Evolutionary conservation across 768 basidiomycete genomes (phyloP), one percentile per base, ranked within the genome.

Genomic region (Mycena vulgaris): DNA sequence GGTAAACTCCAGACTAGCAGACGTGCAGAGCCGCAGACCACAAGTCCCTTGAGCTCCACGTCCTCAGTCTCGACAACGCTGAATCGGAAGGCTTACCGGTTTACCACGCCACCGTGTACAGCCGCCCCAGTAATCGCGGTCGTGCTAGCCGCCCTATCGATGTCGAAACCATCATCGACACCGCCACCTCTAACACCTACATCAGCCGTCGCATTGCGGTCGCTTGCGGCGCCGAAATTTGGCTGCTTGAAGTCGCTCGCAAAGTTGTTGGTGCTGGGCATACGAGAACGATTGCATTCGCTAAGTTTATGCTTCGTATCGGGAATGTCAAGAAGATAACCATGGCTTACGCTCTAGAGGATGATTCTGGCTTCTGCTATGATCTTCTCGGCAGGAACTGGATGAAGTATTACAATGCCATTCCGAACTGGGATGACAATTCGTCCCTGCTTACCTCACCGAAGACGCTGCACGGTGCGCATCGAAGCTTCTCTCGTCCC

Each of bases 161-260:
- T 7, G 71, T 69, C 35, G 33, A 68, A 5, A 65, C 30, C 11
- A 72, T 72, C 40, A 45, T 63, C n/a, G 61, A 72, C 63, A 72
- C 71, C n/a, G 63, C 67, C 30, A 66, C 71, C 42, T 16, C 48
- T 0, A 67, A 72, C 27, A 59, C 68, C 37, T 72, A 60, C 42
- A 56, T 71, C 42, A 42, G 21, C 25, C 17, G 49, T 8, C 28
- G 40, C 33, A 60, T 72, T 23, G 63, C 48, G 4, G 14, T 33
- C 0, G 31, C 13, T 5, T 51, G 51, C 11, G 30, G 28, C 28
- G 59, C 61, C 5, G 60, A 67, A 23, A 55, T 67, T 33, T 71
- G 56, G n/a, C 28, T 40, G 30, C 40, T 71, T 19, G 4, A 9
- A 4, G 33, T 21, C 14, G 66, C 66, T 0, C 30, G 48, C 42